Evolutionary conservation across 2,329 filamentous ascomycete genomes (phyloP).

Genomic region (Exserohilum turcica): DNA sequence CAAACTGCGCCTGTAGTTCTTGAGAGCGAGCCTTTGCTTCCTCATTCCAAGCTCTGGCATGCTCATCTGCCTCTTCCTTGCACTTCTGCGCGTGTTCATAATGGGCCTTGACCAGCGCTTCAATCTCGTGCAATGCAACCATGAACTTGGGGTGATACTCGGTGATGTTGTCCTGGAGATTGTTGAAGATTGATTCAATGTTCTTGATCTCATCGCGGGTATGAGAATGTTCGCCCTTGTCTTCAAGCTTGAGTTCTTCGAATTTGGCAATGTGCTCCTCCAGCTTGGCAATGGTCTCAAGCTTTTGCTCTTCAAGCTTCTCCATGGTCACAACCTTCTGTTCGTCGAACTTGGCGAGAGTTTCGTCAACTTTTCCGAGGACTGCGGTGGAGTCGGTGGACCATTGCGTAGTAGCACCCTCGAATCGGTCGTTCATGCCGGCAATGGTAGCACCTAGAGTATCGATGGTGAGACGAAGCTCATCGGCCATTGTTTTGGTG

Average conservation of each 20-base stretch:
- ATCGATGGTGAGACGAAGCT: slow-evolving; percentile 84
- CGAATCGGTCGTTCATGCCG: slow-evolving; percentile 64
- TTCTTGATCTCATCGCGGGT: slow-evolving; percentile 82
- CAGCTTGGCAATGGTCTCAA: slow-evolving; percentile 71
- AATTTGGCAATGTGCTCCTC: slow-evolving; percentile 73
- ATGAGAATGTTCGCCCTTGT: slow-evolving; percentile 78
- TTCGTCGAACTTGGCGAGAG: slow-evolving; percentile 76
- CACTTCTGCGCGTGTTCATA: slow-evolving; percentile 81
- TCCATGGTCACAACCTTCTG: slow-evolving; percentile 75
- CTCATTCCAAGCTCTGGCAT: slow-evolving; percentile 50
- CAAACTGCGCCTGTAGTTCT: slow-evolving; percentile 50
- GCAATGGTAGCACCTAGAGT: slow-evolving; percentile 72
- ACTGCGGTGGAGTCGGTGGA: slow-evolving; percentile 86
- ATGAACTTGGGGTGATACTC: slow-evolving; percentile 90
- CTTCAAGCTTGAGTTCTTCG: slow-evolving; percentile 76
- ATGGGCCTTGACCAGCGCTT: slow-evolving; percentile 80
- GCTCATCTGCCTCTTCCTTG: slow-evolving; percentile 52
- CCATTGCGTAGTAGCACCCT: slow-evolving; percentile 84
- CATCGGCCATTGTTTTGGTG: slow-evolving; percentile 82
- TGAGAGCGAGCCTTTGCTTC: slow-evolving; percentile 51
- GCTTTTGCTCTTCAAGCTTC: slow-evolving; percentile 57
- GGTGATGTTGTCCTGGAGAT: slow-evolving; percentile 75
- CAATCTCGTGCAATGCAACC: slow-evolving; percentile 82
- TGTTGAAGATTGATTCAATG: slow-evolving; percentile 72
- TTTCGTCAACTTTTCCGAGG: slow-evolving; percentile 79